phyloP scores from a whole-genome alignment of 176 grass and related monocot genomes.

The Dendrocalamus sinicus region DNA sequence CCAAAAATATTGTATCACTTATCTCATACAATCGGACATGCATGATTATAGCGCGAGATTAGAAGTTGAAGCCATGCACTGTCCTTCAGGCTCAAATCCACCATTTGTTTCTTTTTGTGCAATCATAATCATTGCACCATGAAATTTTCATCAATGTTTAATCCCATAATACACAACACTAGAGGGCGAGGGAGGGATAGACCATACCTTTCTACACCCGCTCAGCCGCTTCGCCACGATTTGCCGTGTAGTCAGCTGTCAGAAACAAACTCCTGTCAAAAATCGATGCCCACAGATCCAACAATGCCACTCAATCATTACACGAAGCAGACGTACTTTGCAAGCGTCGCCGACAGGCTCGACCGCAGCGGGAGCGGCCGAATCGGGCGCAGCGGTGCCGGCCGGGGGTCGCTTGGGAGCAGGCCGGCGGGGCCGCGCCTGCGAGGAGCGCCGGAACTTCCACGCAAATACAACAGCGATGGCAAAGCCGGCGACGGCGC shows the following conservation, averaged over 20 bases:
- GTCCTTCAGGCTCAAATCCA: background rate
- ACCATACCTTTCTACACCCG: slow-evolving; percentile 69
- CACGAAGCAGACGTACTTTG: slow-evolving; percentile 34
- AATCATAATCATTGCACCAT: background rate
- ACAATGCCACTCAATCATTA: background rate
- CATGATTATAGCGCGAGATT: background rate
- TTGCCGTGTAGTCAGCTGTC: slow-evolving; percentile 56
- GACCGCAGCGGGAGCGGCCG: background rate
- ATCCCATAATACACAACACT: background rate
- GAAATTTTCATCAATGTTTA: background rate
- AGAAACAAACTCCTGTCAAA: slow-evolving; percentile 15
- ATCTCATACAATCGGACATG: background rate
- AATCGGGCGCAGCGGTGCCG: slow-evolving; percentile 5
- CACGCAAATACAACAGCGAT: slow-evolving; percentile 92
- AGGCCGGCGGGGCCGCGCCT: slow-evolving; percentile 39
- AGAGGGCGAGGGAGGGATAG: background rate
- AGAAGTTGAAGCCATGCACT: background rate
- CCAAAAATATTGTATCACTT: background rate
- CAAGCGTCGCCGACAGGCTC: slow-evolving; percentile 15
- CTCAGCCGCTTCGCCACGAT: slow-evolving; percentile 71
- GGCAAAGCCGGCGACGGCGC: slow-evolving; percentile 90
- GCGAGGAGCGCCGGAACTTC: slow-evolving; percentile 69
- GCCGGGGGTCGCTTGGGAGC: slow-evolving; percentile 62
- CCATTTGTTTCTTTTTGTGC: background rate
- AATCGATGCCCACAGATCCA: background rate